These are phyloP conservation scores for Leccinum solheimii DNA, from an alignment of 1,284 basidiomycete species.

Conservation along the genomic window DNA sequence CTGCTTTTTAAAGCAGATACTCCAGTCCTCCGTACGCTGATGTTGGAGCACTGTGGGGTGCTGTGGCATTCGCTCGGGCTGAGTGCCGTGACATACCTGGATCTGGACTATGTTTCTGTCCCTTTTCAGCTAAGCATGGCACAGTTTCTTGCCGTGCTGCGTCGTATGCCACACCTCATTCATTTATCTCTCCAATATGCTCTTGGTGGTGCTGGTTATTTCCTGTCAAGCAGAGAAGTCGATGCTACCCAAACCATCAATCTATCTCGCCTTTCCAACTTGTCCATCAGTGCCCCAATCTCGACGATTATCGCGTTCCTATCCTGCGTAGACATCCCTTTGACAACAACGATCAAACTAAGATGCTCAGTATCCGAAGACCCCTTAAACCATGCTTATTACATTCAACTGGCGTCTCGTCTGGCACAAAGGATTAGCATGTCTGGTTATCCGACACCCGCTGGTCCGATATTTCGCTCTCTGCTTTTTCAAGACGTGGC, in stretches of 20 bases:
- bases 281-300: too few relatives aligned
- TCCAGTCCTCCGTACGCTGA: not conserved
- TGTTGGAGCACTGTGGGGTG: not conserved
- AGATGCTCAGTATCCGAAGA: not conserved
- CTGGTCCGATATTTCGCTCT: not conserved
- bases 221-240: not conserved
- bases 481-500: not conserved
- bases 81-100: not conserved
- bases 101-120: not conserved
- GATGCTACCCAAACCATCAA: not conserved
- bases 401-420: not conserved
- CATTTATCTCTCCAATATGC: not conserved
- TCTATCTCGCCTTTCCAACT: not conserved
- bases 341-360: not conserved
- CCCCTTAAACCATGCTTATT: not conserved
- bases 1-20: not conserved
- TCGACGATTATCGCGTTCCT: too few relatives aligned
- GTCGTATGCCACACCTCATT: constrained; percentile 29
- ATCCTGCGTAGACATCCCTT: too few relatives aligned
- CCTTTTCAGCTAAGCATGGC: not conserved
- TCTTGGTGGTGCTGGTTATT: not conserved
- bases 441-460: not conserved
- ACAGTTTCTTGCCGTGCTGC: constrained; percentile 26
- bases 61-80: not conserved
- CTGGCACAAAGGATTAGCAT: not conserved